Percentiles rank a stretch among this genome's conserved stretches.
phyloP scores from a whole-genome alignment of 768 basidiomycete genomes.

The Lentinula detonsa region DNA sequence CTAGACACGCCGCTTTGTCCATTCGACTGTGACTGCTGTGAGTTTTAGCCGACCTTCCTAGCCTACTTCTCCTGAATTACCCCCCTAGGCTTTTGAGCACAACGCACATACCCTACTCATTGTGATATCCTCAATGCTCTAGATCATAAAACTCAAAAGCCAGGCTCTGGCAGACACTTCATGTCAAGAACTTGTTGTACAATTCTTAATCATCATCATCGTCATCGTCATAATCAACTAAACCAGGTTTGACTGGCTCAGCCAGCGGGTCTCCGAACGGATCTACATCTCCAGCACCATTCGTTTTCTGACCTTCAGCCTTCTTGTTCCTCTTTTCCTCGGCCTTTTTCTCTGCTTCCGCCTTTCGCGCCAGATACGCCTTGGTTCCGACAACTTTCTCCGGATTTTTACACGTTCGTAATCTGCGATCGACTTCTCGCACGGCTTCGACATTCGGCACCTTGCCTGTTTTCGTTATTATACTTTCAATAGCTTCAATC shows the following conservation, averaged over 20 bases:
- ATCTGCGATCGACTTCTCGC: slow-evolving; percentile 80
- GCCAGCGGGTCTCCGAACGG: slow-evolving; percentile 62
- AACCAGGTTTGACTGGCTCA: slow-evolving; percentile 25
- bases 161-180: not conserved
- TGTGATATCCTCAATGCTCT: not conserved
- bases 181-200: not conserved
- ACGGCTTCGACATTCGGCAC: slow-evolving; percentile 79
- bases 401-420: slow-evolving; percentile 90
- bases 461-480: slow-evolving; percentile 50
- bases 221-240: slow-evolving; percentile 59
- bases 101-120: not conserved
- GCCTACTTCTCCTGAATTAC: slow-evolving; percentile 16
- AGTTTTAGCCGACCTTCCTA: slow-evolving; percentile 19
- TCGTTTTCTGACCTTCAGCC: slow-evolving; percentile 37
- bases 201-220: slow-evolving; percentile 37
- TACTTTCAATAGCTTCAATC: slow-evolving; percentile 44
- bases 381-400: slow-evolving; percentile 91
- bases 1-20: slow-evolving; percentile 81
- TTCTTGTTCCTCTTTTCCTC: slow-evolving; percentile 66
- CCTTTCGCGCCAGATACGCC: slow-evolving; percentile 67
- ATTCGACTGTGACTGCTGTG: slow-evolving; percentile 87
- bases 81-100: slow-evolving; percentile 6
- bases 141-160: not conserved
- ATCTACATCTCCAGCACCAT: slow-evolving; percentile 42
- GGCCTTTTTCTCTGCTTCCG: slow-evolving; percentile 64